Base-by-base conservation (phyloP, 768 basidiomycete species). In the Tephrocybe rancida region DNA sequence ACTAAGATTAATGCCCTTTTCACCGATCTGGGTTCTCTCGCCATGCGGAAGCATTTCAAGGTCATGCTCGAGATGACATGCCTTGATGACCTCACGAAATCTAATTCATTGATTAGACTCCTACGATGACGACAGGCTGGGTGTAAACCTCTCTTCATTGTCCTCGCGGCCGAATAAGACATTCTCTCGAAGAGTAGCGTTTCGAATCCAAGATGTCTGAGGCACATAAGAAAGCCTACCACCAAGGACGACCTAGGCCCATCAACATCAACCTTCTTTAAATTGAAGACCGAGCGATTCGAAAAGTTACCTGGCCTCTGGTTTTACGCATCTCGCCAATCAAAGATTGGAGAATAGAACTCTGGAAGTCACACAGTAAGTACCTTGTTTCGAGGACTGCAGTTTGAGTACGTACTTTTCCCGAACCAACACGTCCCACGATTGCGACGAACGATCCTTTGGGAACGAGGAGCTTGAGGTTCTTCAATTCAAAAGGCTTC, bases 381-480 rank as follows among this genome's bases (percentile, higher is more conserved):
- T 16, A 19, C 13, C 18, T 6, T 14, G 5, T 18, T 1, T 11
- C 3, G 26, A 21, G 1, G 29, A 37, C n/a, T 24, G 26, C 30
- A n/a, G 24, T 42, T 16, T 22, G 42, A 27, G 48, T 11, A 19
- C 64, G 4, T 32, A 83, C 80, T 72, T 91, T 91, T 25, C 90
- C 90, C 37, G 82, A 83, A 0, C 89, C 89, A 27, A 91, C 85
- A 9, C 80, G 76, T 14, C 90, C 90, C n/a, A 91, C 85, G 24
- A 91, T 82, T 1, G 83, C 86, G 6, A 89, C 75, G 27, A 90
- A 82, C 27, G 85, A 71, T 13, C 88, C 88, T 53, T 68, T 74
- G 2, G 74, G 74, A 35, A 85, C 64, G 41, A 63, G 60, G 29
- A 86, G 55, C 49, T 76, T 71, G 48, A 87, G 62, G 55, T 75